Percentiles rank a stretch among this genome's conserved stretches.
Evolutionary conservation across 805 yeast genomes (phyloP).

Genomic region (Candida takata): DNA sequence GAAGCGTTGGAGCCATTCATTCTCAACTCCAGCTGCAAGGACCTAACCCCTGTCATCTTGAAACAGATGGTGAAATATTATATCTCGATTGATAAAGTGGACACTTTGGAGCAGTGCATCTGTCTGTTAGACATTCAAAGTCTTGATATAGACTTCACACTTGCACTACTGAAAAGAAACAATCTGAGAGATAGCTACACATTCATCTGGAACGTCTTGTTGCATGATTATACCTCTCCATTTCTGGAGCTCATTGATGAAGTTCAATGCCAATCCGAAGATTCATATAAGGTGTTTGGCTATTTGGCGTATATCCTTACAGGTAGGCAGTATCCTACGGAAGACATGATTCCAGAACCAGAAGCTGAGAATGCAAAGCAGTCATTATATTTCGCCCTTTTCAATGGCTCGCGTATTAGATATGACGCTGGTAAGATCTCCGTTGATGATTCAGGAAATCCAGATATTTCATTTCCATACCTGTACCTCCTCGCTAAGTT

Average conservation of each 20-base stretch:
- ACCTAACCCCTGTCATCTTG: constrained; percentile 57
- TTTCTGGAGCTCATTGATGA: constrained; percentile 47
- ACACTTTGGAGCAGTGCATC: constrained; percentile 55
- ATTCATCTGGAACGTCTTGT: constrained; percentile 64
- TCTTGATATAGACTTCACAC: constrained; percentile 73
- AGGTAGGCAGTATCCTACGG: constrained; percentile 78
- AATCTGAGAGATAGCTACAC: constrained; percentile 55
- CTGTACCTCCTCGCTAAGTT: constrained; percentile 47
- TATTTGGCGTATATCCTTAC: constrained; percentile 66
- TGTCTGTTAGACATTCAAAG: constrained; percentile 60
- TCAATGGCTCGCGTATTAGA: constrained; percentile 44
- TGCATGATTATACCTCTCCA: constrained; percentile 70
- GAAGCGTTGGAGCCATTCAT: constrained; percentile 46
- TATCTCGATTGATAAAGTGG: constrained; percentile 33
- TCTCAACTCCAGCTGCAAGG: constrained; percentile 35
- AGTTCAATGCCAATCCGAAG: constrained; percentile 18
- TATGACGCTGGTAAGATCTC: constrained; percentile 25
- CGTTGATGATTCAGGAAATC: constrained; percentile 23
- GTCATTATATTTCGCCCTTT: constrained; percentile 47
- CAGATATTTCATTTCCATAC: constrained; percentile 63
- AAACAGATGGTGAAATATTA: constrained; percentile 53
- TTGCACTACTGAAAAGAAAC: constrained; percentile 50
- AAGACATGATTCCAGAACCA: constrained; percentile 33
- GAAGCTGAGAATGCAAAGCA: constrained; percentile 38
- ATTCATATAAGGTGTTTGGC: constrained; percentile 36